These are phyloP conservation scores for Linum trigynum DNA, from an alignment of 345 rosid genomes.

Conservation along the genomic window DNA sequence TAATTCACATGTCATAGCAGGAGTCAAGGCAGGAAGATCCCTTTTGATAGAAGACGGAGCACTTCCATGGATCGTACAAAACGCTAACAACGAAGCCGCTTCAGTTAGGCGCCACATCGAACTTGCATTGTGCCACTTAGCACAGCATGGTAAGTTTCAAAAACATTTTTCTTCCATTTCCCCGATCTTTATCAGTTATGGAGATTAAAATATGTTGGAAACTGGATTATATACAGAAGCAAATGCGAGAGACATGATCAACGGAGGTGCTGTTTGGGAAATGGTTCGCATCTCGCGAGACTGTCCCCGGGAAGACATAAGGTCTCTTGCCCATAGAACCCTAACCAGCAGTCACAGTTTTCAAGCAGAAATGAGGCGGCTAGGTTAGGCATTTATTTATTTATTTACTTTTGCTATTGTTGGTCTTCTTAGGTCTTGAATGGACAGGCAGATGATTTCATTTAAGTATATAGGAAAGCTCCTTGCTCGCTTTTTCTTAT, in stretches of 20 bases:
- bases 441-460: background rate
- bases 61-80: slow-evolving; percentile 91
- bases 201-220: no score
- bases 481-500: no score
- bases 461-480: background rate
- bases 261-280: slow-evolving; percentile 90
- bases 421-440: background rate
- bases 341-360: slow-evolving; percentile 64
- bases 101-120: slow-evolving; percentile 76
- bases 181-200: background rate
- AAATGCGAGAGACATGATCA: slow-evolving; percentile 88
- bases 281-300: slow-evolving; percentile 78
- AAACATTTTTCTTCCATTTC: background rate
- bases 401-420: background rate
- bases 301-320: slow-evolving; percentile 84
- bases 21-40: slow-evolving; percentile 70
- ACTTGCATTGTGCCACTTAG: slow-evolving; percentile 93
- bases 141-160: slow-evolving; percentile 66
- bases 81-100: slow-evolving; percentile 74
- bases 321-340: slow-evolving; percentile 71
- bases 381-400: slow-evolving; percentile 4
- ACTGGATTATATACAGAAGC: slow-evolving; percentile 38
- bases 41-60: slow-evolving; percentile 86
- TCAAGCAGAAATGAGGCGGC: slow-evolving; percentile 53
- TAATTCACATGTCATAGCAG: slow-evolving; percentile 27